phyloP scores from a whole-genome alignment of 139 green algal genomes.

The Chlamydomonas eustigma region DNA sequence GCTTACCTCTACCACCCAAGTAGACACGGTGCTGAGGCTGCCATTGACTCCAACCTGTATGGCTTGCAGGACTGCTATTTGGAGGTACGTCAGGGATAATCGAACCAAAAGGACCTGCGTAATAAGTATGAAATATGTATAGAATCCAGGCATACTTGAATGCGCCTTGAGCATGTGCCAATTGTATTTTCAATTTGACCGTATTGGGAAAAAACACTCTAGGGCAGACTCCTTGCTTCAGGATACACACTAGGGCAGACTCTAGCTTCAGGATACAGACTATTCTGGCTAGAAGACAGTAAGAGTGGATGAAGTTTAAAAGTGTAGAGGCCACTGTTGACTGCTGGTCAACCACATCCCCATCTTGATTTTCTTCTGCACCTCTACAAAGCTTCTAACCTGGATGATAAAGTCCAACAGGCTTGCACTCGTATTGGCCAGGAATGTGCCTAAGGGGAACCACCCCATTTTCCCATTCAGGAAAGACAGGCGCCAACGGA shows the following conservation, averaged over 20 bases:
- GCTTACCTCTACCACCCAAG: constrained; percentile 70
- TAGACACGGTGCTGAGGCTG: constrained; percentile 76
- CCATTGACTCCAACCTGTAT: constrained; percentile 55
- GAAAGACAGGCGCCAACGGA: constrained; percentile 39
- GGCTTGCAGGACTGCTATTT: not conserved
- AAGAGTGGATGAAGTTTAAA: too few species aligned
- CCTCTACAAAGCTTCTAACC: not conserved
- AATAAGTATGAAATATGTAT: constrained; percentile 9
- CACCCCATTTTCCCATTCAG: constrained; percentile 59
- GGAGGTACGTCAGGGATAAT: not conserved
- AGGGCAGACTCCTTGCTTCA: too few species aligned
- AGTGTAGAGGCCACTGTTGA: too few species aligned
- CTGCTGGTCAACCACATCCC: too few species aligned
- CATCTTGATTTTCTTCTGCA: too few species aligned
- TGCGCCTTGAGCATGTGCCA: too few species aligned
- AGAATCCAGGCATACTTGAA: not conserved
- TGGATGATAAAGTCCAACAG: not conserved
- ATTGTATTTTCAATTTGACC: too few species aligned
- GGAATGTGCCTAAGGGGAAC: constrained; percentile 70
- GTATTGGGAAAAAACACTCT: too few species aligned
- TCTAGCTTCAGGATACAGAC: too few species aligned
- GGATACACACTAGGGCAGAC: too few species aligned
- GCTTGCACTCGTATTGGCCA: constrained; percentile 63
- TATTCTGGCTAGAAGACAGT: too few species aligned
- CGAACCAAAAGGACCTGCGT: not conserved